Evolutionary conservation across 2,329 filamentous ascomycete genomes (phyloP).

Genomic region (Aspergillus transmontanensis): DNA sequence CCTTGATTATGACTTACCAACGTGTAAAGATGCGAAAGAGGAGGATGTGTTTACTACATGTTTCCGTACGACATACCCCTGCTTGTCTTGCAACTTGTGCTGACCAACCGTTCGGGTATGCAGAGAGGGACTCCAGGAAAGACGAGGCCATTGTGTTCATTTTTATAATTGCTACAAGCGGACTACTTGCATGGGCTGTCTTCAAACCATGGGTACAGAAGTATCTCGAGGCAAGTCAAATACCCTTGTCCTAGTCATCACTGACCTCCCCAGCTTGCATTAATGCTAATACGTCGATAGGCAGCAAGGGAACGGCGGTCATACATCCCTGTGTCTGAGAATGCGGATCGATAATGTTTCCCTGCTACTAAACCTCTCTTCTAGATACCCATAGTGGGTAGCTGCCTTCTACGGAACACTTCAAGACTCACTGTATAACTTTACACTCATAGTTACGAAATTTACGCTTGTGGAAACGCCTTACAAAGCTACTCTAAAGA

Average conservation of each 20-base stretch:
- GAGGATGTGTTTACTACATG: constrained; percentile 68
- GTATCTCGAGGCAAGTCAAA: constrained; percentile 52
- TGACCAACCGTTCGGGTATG: neutral
- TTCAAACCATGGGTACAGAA: constrained; percentile 61
- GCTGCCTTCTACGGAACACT: neutral
- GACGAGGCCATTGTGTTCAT: constrained; percentile 67
- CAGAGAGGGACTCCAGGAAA: constrained; percentile 67
- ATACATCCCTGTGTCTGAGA: constrained; percentile 54
- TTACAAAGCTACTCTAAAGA: neutral
- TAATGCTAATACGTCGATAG: constrained; percentile 29
- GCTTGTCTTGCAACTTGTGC: neutral
- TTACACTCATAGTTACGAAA: neutral
- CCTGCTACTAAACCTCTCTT: neutral
- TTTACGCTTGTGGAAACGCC: neutral
- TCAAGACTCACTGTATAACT: neutral
- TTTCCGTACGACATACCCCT: constrained; percentile 55
- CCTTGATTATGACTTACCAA: constrained; percentile 62
- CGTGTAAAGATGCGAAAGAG: constrained; percentile 63
- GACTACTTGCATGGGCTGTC: constrained; percentile 62
- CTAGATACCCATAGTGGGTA: neutral
- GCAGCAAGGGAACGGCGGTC: constrained; percentile 50
- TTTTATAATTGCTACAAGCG: constrained; percentile 65
- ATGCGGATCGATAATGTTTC: constrained; percentile 17
- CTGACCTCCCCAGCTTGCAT: neutral
- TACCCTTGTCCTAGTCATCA: neutral